Evolutionary conservation across 2,329 filamentous ascomycete genomes (phyloP).

Genomic region (Penicillium hesseltinei): DNA sequence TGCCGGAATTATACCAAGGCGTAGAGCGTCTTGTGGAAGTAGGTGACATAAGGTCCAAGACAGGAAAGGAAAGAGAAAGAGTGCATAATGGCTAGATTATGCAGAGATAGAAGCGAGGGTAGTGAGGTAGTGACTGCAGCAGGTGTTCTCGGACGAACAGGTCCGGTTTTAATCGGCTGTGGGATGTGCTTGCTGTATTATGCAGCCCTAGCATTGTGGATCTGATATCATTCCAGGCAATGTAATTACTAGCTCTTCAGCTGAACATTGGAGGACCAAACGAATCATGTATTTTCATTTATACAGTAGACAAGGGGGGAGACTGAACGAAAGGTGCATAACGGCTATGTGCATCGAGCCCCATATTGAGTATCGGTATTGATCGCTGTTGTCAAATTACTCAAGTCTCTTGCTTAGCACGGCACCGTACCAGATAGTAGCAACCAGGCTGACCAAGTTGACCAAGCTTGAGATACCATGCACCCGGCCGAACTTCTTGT

Average conservation of each 20-base stretch:
- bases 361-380: neutral
- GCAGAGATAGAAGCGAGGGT: neutral
- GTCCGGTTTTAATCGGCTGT: neutral
- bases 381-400: conserved; percentile 4
- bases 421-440: conserved; percentile 74
- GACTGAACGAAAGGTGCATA: neutral
- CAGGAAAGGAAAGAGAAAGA: neutral
- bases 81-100: neutral
- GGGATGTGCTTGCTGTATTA: too few relatives aligned
- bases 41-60: conserved; percentile 1
- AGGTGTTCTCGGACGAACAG: neutral
- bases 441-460: conserved; percentile 69
- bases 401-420: conserved; percentile 63
- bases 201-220: neutral
- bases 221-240: neutral
- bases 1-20: conserved; percentile 36
- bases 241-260: neutral
- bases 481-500: conserved; percentile 72
- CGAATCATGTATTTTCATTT: neutral
- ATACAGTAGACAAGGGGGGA: neutral
- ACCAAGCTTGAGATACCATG: conserved; percentile 80
- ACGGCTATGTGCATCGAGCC: neutral
- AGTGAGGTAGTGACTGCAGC: neutral
- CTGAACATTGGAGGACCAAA: neutral
- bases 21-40: conserved; percentile 25